Conservation (phyloP, 371 early-diverging fungal genomes). For the Umbelopsis sp. region DNA sequence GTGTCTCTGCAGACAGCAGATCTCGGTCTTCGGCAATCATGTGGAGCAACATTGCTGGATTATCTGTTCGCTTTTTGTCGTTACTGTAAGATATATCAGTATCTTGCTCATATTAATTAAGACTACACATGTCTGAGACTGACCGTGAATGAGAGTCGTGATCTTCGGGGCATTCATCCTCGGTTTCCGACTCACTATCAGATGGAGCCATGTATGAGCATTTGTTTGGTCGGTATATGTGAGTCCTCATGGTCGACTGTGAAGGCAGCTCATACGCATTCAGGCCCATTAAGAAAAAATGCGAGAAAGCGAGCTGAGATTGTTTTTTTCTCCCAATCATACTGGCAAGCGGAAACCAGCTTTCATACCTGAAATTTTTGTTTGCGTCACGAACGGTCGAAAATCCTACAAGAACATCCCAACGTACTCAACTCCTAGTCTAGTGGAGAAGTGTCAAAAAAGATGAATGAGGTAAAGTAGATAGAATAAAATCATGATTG, state of each 20-base stretch:
- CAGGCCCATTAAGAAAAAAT: neutral
- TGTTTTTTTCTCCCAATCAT: too few species aligned
- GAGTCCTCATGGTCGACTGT: neutral
- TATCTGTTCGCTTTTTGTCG: neutral
- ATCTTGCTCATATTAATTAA: neutral
- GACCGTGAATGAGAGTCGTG: neutral
- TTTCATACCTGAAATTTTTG: neutral
- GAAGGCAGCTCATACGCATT: neutral
- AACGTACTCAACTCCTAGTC: neutral
- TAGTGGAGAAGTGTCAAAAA: too few species aligned
- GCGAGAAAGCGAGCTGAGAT: neutral
- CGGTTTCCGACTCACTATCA: conserved; percentile 9
- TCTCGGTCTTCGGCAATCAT: conserved; percentile 1
- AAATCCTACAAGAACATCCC: neutral
- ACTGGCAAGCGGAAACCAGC: too few species aligned
- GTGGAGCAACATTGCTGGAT: neutral
- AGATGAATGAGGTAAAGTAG: too few species aligned
- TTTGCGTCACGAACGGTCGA: neutral
- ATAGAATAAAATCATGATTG: too few species aligned
- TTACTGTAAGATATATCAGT: neutral
- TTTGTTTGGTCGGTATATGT: neutral
- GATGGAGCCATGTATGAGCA: conserved; percentile 10
- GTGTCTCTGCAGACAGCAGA: neutral
- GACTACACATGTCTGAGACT: too few species aligned
- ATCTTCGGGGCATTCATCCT: conserved; percentile 1